Evolutionary conservation across 345 rosid genomes (phyloP).

Genomic region (Camelina sativa): DNA sequence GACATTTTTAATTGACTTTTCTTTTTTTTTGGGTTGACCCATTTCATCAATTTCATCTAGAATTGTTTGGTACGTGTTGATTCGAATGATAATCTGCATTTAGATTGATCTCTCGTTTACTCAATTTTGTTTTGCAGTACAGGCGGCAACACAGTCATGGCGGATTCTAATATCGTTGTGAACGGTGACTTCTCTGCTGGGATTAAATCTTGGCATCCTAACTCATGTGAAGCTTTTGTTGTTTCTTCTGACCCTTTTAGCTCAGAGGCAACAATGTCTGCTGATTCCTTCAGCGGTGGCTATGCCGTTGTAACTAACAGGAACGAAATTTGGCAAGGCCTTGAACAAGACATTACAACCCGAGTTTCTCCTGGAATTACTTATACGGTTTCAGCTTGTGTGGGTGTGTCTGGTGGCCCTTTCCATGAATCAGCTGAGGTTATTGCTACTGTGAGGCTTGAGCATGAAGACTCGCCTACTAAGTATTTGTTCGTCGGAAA

Average conservation of each 20-base stretch:
- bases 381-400: conserved; percentile 67
- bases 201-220: conserved; percentile 72
- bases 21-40: not conserved
- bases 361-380: conserved; percentile 61
- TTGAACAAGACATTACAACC: conserved; percentile 87
- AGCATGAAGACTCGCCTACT: conserved; percentile 55
- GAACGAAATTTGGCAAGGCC: conserved; percentile 87
- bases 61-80: not conserved
- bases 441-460: conserved; percentile 75
- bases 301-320: conserved; percentile 79
- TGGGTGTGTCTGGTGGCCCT: conserved; percentile 67
- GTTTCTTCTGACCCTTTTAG: conserved; percentile 54
- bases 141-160: conserved; percentile 45
- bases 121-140: conserved; percentile 8
- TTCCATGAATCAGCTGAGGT: conserved; percentile 64
- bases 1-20: conserved; percentile 20
- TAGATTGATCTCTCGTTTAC: not conserved
- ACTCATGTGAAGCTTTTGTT: conserved; percentile 72
- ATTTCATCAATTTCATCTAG: conserved; percentile 16
- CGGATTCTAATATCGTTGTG: conserved; percentile 51
- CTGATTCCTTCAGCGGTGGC: conserved; percentile 44
- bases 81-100: conserved; percentile 10
- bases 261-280: conserved; percentile 39
- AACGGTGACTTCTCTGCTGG: conserved; percentile 85
- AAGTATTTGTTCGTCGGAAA: conserved; percentile 70